Percentiles rank a stretch among this genome's conserved stretches.
These are phyloP conservation scores for Rhynchosporium agropyri DNA, from an alignment of 2,329 filamentous ascomycete genomes.

Conservation along the genomic window DNA sequence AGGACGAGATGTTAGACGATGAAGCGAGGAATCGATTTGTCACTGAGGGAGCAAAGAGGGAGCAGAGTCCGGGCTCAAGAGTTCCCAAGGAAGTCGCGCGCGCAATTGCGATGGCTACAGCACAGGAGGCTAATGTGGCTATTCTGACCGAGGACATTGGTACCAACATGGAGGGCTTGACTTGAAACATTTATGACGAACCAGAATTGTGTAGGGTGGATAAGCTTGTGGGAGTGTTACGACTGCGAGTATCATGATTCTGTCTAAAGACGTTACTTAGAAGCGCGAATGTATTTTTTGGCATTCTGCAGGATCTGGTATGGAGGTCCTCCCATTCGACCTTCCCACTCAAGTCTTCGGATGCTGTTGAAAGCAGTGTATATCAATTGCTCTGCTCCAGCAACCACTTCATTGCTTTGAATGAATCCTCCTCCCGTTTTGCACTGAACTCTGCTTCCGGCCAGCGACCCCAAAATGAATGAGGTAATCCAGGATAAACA, in stretches of 20 bases:
- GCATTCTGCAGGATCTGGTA: too few relatives aligned
- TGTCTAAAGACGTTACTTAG: too few relatives aligned
- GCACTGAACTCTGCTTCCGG: conserved; percentile 35
- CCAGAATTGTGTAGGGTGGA: too few relatives aligned
- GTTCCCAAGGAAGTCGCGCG: conserved; percentile 8
- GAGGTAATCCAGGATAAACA: conserved; percentile 42
- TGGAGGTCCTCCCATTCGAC: too few relatives aligned
- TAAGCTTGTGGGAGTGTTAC: too few relatives aligned
- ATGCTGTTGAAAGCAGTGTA: too few relatives aligned
- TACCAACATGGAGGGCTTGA: background rate
- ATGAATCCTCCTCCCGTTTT: conserved; percentile 35
- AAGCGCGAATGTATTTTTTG: too few relatives aligned
- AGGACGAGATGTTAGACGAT: too few relatives aligned
- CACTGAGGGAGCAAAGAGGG: background rate
- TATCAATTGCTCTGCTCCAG: conserved; percentile 26
- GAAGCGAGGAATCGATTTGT: background rate
- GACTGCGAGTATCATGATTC: too few relatives aligned
- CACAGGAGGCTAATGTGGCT: background rate
- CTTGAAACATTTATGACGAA: too few relatives aligned
- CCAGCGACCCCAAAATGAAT: conserved; percentile 41
- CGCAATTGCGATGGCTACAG: background rate
- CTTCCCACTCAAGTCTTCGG: background rate
- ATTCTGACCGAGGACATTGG: background rate
- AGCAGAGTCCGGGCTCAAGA: conserved; percentile 7
- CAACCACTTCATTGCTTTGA: conserved; percentile 30